phyloP scores from a whole-genome alignment of 1,284 basidiomycete species.

The Trichosporon sp. region DNA sequence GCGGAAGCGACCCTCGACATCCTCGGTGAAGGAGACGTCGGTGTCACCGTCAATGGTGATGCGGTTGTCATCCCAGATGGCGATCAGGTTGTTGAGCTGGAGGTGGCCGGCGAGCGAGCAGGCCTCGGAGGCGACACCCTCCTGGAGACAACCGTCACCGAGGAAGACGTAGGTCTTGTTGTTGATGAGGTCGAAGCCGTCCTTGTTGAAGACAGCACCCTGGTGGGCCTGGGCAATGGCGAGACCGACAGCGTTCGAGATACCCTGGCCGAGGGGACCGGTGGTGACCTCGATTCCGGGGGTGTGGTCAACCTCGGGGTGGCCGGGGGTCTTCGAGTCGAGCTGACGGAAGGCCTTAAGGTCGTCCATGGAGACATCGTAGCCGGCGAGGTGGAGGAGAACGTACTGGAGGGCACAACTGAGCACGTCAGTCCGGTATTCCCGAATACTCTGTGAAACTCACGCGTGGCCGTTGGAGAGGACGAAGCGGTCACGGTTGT shows the following conservation, averaged over 20 bases:
- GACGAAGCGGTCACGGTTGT: conserved; percentile 68
- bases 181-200: conserved; percentile 74
- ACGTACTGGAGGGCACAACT: conserved; percentile 64
- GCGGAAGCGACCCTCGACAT: conserved; percentile 81
- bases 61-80: conserved; percentile 85
- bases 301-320: conserved; percentile 83
- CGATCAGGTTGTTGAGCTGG: conserved; percentile 86
- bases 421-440: neutral
- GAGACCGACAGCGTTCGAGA: conserved; percentile 86
- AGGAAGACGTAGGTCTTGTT: conserved; percentile 92
- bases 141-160: conserved; percentile 94
- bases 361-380: conserved; percentile 55
- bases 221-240: conserved; percentile 90
- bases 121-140: conserved; percentile 87
- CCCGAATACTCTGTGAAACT: conserved; percentile 22
- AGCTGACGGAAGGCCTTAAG: conserved; percentile 60
- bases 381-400: conserved; percentile 51
- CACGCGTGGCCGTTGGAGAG: conserved; percentile 52
- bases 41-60: conserved; percentile 96
- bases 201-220: conserved; percentile 82
- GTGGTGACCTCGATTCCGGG: conserved; percentile 95
- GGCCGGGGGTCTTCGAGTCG: conserved; percentile 82
- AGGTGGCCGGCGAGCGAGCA: conserved; percentile 87
- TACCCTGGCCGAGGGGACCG: conserved; percentile 87
- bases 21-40: conserved; percentile 86